Base-by-base conservation (phyloP, 129 eudicot genomes). In the Smallanthus sonchifolius region DNA sequence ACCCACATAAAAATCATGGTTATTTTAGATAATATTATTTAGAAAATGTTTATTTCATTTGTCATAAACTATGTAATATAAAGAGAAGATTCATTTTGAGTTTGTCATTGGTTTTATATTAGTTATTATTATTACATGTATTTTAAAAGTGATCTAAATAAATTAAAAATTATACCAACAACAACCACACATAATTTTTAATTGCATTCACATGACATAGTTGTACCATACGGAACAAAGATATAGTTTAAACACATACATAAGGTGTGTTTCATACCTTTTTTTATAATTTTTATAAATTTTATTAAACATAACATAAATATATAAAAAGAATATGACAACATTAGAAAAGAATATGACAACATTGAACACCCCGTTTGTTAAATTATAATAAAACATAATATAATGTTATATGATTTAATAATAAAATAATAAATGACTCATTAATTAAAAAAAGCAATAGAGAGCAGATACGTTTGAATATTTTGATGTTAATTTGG, bases 191-290 rank as follows among this genome's bases (percentile, higher is more conserved):
- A 28, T 52, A 52, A 52, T 17, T 5, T 52, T 24, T 24, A 60
- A 16, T 40, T 57, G 68, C 57, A 57, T 14, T 73, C 67, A 45
- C 77, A 73, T 73, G 59, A 39, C 44, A 32, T 30, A 60, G 32
- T 5, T 44, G 70, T 61, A 45, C 69, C 69, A 74, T 45, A 61
- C 61, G 69, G 20, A 73, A 40, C 0, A 20, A 40, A 72, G 2
- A 14, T 19, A 20, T n/a, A n/a, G 63, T 51, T 51, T 16, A 3
- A 8, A 56, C 3, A 20, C 62, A 56, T 56, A 28, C 62, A 56
- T 56, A 56, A 56, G 36, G 62, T 28, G 35, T 56, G 15, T 56
- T 56, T 56, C 36, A 19, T 49, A 56, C n/a, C n/a, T n/a, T n/a
- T 15, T 24, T 20, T 56, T 56, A 52, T 52, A n/a, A n/a, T n/a